phyloP scores from a whole-genome alignment of 306 rosid species.

The Fagus crenata region DNA sequence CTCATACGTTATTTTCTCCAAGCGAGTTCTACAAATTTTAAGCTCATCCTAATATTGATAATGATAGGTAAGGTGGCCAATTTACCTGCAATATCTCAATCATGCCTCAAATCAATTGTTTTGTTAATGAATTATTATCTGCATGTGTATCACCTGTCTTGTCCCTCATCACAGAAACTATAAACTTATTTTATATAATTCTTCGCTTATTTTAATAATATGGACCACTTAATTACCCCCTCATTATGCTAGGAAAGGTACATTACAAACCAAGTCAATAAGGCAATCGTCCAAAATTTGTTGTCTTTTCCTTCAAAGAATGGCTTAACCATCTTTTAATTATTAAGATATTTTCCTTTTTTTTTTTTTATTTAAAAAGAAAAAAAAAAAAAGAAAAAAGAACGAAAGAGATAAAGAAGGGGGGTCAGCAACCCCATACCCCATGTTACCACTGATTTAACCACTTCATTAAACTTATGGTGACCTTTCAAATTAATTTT shows the following conservation, averaged over 20 bases:
- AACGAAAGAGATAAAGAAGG: neutral
- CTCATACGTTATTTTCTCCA: too few relatives aligned
- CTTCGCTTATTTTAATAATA: neutral
- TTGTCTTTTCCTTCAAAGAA: neutral
- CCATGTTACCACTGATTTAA: slow-evolving; percentile 5
- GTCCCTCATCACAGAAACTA: neutral
- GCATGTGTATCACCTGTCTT: slow-evolving; percentile 15
- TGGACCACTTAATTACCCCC: neutral
- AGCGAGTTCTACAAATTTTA: neutral
- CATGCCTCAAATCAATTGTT: slow-evolving; percentile 5
- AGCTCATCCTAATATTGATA: neutral
- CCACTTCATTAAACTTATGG: neutral
- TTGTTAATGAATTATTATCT: neutral
- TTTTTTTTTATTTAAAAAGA: too few relatives aligned
- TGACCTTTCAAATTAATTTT: slow-evolving; percentile 28
- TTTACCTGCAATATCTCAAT: neutral
- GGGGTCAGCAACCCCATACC: neutral
- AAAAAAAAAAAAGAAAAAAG: neutral
- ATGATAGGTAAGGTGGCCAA: neutral
- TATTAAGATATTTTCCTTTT: neutral
- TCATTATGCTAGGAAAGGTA: neutral
- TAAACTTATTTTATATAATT: neutral
- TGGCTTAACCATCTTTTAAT: neutral
- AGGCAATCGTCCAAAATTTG: neutral
- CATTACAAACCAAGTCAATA: neutral